Conservation (phyloP, 768 basidiomycete genomes). For the Kondoa malvinella region DNA sequence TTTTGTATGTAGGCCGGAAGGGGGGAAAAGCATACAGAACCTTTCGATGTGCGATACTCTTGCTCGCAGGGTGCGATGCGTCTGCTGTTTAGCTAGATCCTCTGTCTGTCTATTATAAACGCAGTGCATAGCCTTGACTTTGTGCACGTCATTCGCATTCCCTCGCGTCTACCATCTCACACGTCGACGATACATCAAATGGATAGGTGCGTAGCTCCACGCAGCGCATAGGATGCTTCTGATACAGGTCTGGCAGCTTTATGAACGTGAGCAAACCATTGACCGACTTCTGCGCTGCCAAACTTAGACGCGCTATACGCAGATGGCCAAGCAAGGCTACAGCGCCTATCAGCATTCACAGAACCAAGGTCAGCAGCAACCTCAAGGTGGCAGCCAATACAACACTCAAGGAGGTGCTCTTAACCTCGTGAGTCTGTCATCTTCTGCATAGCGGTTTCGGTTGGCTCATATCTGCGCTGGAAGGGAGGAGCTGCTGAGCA, state of each 20-base stretch:
- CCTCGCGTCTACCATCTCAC: no score
- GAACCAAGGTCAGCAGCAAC: neutral
- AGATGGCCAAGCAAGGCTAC: neutral
- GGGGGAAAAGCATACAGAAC: neutral
- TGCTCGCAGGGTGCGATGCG: no score
- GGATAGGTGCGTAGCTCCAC: no score
- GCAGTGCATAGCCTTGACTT: no score
- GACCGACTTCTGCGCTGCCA: neutral
- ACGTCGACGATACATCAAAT: no score
- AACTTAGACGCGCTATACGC: neutral
- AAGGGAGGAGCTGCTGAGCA: neutral
- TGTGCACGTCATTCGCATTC: no score
- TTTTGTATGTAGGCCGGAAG: neutral
- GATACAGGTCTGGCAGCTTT: no score
- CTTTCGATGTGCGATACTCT: no score
- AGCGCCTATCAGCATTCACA: neutral
- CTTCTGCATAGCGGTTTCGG: neutral
- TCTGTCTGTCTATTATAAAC: no score
- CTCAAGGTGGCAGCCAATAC: neutral
- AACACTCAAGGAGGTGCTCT: neutral
- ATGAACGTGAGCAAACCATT: neutral
- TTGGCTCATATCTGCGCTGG: no score
- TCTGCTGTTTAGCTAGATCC: no score
- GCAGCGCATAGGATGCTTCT: no score
- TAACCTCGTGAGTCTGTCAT: neutral